Conservation (phyloP, 345 rosid species). For the Garcia nutans region DNA sequence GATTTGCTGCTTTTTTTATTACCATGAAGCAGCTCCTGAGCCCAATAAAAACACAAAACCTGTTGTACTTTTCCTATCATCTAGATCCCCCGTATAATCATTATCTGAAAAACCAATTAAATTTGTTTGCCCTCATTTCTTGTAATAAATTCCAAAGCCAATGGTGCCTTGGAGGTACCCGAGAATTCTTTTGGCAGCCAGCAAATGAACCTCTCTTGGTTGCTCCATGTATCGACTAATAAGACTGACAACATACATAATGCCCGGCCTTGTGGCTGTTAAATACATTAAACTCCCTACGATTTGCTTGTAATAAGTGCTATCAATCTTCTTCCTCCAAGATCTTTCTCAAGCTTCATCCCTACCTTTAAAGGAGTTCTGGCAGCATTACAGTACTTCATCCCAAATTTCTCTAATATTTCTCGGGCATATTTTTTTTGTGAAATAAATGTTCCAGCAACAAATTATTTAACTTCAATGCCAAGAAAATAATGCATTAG, state of each 20-base stretch:
- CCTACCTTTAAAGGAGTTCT: not conserved
- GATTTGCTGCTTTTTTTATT: too few species aligned
- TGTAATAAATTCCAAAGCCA: not conserved
- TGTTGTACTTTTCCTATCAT: not conserved
- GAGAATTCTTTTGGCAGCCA: not conserved
- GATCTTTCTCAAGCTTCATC: not conserved
- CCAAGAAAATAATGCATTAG: too few species aligned
- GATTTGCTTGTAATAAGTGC: not conserved
- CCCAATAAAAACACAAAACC: not conserved
- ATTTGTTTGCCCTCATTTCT: not conserved
- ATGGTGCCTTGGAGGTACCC: too few species aligned
- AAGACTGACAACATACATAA: not conserved
- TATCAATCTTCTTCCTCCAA: not conserved
- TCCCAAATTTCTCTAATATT: too few species aligned
- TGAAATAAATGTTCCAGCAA: too few species aligned
- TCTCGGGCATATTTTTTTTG: too few species aligned
- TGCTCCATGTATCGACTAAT: not conserved
- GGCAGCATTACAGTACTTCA: not conserved
- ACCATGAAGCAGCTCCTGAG: too few species aligned
- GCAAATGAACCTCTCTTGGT: not conserved
- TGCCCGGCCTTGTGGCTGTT: not conserved
- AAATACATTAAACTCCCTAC: not conserved
- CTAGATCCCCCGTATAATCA: not conserved
- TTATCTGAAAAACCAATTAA: not conserved
- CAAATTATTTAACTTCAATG: too few species aligned